Base-by-base conservation (phyloP, 805 yeast genomes). In the Ogataea paradorogensis region DNA sequence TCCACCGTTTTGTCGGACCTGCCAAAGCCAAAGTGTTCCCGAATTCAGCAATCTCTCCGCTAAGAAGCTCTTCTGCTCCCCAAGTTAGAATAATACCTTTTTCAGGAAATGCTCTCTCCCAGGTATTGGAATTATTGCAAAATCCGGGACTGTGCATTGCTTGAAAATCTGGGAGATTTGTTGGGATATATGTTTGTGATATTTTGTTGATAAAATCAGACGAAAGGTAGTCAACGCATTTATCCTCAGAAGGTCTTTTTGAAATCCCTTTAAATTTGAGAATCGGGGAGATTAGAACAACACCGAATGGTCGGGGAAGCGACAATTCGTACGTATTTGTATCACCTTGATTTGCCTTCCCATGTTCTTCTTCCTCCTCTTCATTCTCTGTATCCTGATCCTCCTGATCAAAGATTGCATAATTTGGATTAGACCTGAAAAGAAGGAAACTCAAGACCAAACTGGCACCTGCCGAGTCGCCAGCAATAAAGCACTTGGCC, bases 391-490 rank as follows among this genome's bases (percentile, higher is more conserved):
- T 26, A 21, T 35, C 15, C 5, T 38, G 38, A 1, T 44, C 3
- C 31, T 46, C 23, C 15, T 9, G 13, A 5, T 21, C 21, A 21
- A 42, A 45, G 7, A 51, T 42, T 1, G 31, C 40, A 22, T 49
- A 53, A 13, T 48, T 45, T 0, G 74, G 70, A n/a, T 48, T 29
- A n/a, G 61, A 55, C 22, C 64, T 51, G 46, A 66, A 69, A 14
- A 69, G 56, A 35, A 72, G 38, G 36, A 69, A 48, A 9, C 68
- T 50, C 33, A 72, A 44, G 3, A 61, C 57, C 27, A 71, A 44
- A n/a, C 67, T 69, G 0, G 73, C 78, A 1, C 81, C 80, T 4
- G 65, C 53, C 0, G 78, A 72, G 37, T 75, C 78, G 0, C 80
- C 80, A 34, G 62, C 50, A 4, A 71, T 31, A 3, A 70, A 54